Evolutionary conservation across 192 early-diverging fungal species (phyloP).

Genomic region (Coemansia sp.): DNA sequence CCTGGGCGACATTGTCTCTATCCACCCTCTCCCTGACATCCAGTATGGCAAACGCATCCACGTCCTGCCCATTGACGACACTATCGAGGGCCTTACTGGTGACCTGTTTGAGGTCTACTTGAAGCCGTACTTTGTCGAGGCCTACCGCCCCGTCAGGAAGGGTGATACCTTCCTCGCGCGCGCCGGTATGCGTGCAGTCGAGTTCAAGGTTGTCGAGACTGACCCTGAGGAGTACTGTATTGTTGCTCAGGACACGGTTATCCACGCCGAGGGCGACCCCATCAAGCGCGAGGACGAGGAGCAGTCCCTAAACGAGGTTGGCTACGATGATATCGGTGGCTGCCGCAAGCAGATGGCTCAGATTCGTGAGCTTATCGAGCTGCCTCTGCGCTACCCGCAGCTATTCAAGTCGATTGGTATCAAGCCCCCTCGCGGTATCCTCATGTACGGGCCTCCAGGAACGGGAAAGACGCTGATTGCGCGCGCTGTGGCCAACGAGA

Average conservation of each 20-base stretch:
- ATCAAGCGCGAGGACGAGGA: conserved; percentile 99
- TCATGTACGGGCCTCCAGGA: conserved; percentile 98
- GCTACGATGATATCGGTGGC: conserved; percentile 99
- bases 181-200: conserved; percentile 95
- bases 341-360: conserved; percentile 98
- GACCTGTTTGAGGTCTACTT: conserved; percentile 97
- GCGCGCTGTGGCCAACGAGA: conserved; percentile 98
- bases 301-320: conserved; percentile 84
- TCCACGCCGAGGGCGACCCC: conserved; percentile 98
- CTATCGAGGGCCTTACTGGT: conserved; percentile 95
- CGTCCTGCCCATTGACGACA: conserved; percentile 96
- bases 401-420: conserved; percentile 99
- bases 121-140: conserved; percentile 98
- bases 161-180: conserved; percentile 93
- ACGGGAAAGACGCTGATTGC: conserved; percentile 99
- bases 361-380: conserved; percentile 97
- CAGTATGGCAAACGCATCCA: conserved; percentile 97
- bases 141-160: conserved; percentile 93
- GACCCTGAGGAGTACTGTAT: conserved; percentile 97
- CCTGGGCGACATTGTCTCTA: conserved; percentile 92
- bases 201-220: conserved; percentile 97
- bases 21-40: conserved; percentile 91
- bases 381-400: conserved; percentile 97
- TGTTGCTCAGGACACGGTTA: conserved; percentile 96
- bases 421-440: conserved; percentile 96